phyloP scores from a whole-genome alignment of 2,329 filamentous ascomycete species.

The Colletotrichum destructivum region DNA sequence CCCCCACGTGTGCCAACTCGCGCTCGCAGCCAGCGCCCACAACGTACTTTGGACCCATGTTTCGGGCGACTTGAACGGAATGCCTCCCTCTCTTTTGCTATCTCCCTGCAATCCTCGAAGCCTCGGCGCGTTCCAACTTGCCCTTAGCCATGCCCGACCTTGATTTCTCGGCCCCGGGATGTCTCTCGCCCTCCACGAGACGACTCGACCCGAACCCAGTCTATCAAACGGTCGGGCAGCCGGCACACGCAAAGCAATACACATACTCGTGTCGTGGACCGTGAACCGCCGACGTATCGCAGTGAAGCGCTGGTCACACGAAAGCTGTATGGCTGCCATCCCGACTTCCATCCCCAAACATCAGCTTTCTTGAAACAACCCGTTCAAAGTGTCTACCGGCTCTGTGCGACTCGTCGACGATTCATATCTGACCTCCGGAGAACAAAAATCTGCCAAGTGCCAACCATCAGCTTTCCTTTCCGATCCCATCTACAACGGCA shows the following conservation, averaged over 20 bases:
- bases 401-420: background rate
- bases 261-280: background rate
- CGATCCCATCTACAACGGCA: background rate
- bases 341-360: slow-evolving; percentile 28
- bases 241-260: background rate
- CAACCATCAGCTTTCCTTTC: background rate
- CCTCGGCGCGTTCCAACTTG: background rate
- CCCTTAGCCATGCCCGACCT: background rate
- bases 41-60: too few relatives aligned
- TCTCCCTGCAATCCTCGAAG: background rate
- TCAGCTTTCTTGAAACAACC: slow-evolving; percentile 22
- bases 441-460: background rate
- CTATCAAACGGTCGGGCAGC: background rate
- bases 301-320: background rate
- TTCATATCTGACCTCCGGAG: background rate
- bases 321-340: background rate
- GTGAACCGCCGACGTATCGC: background rate
- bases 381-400: background rate
- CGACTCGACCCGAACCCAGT: background rate
- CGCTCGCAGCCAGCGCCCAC: background rate
- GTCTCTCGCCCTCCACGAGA: background rate
- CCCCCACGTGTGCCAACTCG: slow-evolving; percentile 20
- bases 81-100: background rate
- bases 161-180: slow-evolving; percentile 6
- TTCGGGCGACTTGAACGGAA: background rate